A percentile compares a stretch with the other conserved stretches of the same genome.
Evolutionary conservation across 768 basidiomycete genomes (phyloP).

Genomic region (Suillus sp.): DNA sequence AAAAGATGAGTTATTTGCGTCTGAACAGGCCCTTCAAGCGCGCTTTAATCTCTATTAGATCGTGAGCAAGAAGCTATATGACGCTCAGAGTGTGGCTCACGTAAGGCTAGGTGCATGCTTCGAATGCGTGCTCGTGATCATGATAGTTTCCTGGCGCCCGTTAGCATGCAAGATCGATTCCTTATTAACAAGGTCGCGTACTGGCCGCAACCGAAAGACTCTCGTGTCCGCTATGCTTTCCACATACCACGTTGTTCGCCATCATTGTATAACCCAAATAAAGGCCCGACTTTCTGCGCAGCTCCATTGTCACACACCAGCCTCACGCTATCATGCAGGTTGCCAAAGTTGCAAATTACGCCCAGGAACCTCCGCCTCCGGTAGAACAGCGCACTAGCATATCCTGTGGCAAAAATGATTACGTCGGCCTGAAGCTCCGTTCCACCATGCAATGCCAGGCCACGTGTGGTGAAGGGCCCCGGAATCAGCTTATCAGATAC

Average conservation of each 20-base stretch:
- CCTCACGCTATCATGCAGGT: conserved; percentile 41
- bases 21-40: conserved; percentile 27
- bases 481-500: conserved; percentile 46
- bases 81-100: conserved; percentile 17
- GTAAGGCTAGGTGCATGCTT: conserved; percentile 34
- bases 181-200: conserved; percentile 8
- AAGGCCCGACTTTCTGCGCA: conserved; percentile 46
- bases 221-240: conserved; percentile 35
- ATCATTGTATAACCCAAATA: conserved; percentile 69
- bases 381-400: conserved; percentile 13
- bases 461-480: conserved; percentile 28
- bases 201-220: conserved; percentile 37
- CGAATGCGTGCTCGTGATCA: conserved; percentile 27
- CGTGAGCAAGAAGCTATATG: conserved; percentile 5
- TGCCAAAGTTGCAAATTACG: conserved; percentile 42
- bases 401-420: conserved; percentile 39
- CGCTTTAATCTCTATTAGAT: conserved; percentile 31
- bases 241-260: conserved; percentile 55
- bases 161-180: neutral
- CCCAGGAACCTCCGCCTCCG: neutral
- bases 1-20: conserved; percentile 18
- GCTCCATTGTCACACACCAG: conserved; percentile 50
- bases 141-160: conserved; percentile 19
- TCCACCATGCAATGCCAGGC: conserved; percentile 33
- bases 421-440: conserved; percentile 30